A percentile compares a stretch with the other conserved stretches of the same genome.
Conservation (phyloP, 2,329 filamentous ascomycete species). For the Leptographium galeiforme region DNA sequence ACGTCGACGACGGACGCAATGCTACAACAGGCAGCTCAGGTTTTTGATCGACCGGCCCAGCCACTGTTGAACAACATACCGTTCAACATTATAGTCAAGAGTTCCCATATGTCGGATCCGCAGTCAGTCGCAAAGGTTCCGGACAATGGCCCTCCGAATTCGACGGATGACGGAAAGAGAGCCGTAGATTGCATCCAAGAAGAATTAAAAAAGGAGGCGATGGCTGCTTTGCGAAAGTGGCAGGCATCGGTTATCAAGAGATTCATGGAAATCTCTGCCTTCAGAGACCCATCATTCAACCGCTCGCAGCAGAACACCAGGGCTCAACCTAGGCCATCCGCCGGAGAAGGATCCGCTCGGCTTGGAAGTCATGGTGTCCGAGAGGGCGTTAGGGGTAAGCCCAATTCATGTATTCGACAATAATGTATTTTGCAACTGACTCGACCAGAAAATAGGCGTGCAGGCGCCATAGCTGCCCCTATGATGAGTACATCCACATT, state of each 20-base stretch:
- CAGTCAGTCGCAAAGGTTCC: not conserved
- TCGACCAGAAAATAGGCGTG: not conserved
- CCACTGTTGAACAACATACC: constrained; percentile 8
- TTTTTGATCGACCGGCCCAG: constrained; percentile 26
- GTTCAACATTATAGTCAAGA: not conserved
- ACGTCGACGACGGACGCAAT: constrained; percentile 40
- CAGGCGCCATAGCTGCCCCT: constrained; percentile 9
- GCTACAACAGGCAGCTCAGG: constrained; percentile 34
- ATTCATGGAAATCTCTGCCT: constrained; percentile 52
- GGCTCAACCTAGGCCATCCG: not conserved
- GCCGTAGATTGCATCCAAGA: constrained; percentile 35
- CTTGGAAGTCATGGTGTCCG: not conserved
- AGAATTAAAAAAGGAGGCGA: constrained; percentile 55
- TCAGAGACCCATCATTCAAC: constrained; percentile 24
- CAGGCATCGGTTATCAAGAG: constrained; percentile 55
- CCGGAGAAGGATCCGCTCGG: not conserved
- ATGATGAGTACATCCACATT: constrained; percentile 1
- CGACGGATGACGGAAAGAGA: constrained; percentile 38
- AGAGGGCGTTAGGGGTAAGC: not conserved
- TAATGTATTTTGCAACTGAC: not conserved
- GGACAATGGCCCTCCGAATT: constrained; percentile 8
- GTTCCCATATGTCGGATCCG: not conserved
- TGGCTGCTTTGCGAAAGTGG: constrained; percentile 72
- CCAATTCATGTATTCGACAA: not conserved
- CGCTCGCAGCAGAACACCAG: constrained; percentile 12